Conservation (phyloP, 345 rosid species). For the Gossypioides kirkii region DNA sequence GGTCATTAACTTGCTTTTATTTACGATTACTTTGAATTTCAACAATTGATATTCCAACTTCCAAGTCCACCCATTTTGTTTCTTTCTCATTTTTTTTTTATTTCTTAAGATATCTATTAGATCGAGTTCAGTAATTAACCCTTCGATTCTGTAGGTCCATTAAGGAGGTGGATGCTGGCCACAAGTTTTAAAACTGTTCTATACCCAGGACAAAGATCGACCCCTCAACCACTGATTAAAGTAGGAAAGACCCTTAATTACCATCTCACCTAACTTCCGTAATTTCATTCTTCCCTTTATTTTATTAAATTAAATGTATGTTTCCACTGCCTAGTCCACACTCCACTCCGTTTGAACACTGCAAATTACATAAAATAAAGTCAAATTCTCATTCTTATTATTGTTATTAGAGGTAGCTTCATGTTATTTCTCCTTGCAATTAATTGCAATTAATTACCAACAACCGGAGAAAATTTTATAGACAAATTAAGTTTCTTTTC, state of each 20-base stretch:
- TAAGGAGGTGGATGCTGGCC: no score
- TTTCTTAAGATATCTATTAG: no score
- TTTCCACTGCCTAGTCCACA: neutral
- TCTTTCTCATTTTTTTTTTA: no score
- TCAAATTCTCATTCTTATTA: neutral
- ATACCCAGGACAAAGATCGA: no score
- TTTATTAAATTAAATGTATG: no score
- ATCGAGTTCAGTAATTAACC: no score
- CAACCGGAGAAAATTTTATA: neutral
- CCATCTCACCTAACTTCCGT: no score
- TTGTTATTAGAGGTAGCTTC: neutral
- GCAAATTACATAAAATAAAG: neutral
- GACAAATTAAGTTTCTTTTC: neutral
- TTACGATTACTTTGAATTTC: neutral
- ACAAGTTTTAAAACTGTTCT: no score
- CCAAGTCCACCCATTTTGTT: slow-evolving; percentile 3
- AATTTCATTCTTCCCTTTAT: no score
- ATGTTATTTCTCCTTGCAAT: neutral
- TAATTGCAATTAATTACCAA: neutral
- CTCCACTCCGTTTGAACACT: slow-evolving; percentile 1
- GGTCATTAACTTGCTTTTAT: neutral
- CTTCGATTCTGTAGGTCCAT: no score
- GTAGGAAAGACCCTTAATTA: no score
- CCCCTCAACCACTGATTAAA: no score
- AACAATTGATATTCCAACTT: neutral